Conservation (phyloP, 2,329 filamentous ascomycete species). For the Ophiocordyceps camponoti-saundersi region DNA sequence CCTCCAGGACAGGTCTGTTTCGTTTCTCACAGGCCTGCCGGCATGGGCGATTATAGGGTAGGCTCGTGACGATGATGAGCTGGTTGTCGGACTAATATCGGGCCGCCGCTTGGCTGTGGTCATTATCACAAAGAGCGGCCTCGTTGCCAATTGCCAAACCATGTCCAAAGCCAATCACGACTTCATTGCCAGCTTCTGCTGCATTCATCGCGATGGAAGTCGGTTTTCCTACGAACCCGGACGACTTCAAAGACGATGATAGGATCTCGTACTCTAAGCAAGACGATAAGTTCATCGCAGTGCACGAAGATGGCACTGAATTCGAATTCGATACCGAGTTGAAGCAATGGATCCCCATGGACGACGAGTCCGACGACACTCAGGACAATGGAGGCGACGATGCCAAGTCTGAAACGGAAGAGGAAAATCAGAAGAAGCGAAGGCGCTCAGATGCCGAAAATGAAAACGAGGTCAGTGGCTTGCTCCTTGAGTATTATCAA, state of each 20-base stretch:
- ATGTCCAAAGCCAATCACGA: neutral
- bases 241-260: constrained; percentile 59
- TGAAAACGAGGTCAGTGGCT: constrained; percentile 24
- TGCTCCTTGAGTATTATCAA: neutral
- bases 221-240: constrained; percentile 39
- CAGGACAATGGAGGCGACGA: constrained; percentile 16
- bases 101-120: neutral
- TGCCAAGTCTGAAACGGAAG: constrained; percentile 8
- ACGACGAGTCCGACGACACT: constrained; percentile 21
- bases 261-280: constrained; percentile 78
- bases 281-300: constrained; percentile 67
- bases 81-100: neutral
- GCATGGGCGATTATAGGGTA: neutral
- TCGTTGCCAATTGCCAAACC: neutral
- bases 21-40: no score
- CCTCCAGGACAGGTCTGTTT: no score
- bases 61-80: no score
- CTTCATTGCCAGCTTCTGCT: neutral
- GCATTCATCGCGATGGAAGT: constrained; percentile 11
- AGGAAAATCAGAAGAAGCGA: constrained; percentile 19
- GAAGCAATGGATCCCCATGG: constrained; percentile 58
- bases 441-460: constrained; percentile 19
- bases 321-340: constrained; percentile 62
- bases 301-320: constrained; percentile 70
- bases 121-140: neutral